Evolutionary conservation across 192 early-diverging fungal genomes (phyloP).

Genomic region (Dispira parvispora): DNA sequence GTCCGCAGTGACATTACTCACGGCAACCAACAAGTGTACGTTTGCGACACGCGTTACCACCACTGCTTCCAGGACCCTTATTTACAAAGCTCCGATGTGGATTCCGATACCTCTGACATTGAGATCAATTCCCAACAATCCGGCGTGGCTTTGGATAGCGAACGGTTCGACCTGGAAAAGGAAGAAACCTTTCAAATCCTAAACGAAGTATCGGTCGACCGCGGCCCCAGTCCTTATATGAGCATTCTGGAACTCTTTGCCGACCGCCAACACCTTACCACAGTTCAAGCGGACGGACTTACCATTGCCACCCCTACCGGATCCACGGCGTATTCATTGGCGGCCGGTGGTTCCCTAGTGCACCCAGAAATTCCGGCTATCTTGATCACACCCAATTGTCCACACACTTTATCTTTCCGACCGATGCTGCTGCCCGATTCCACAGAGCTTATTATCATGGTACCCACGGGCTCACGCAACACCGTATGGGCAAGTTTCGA

Average conservation of each 20-base stretch:
- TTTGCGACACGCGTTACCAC: not conserved
- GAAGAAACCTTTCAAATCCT: constrained; percentile 69
- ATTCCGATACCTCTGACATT: constrained; percentile 9
- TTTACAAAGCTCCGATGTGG: constrained; percentile 15
- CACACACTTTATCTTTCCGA: constrained; percentile 84
- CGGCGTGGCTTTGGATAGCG: constrained; percentile 16
- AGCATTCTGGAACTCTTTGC: constrained; percentile 72
- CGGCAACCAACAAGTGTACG: not conserved
- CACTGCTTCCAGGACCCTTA: not conserved
- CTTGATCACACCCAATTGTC: constrained; percentile 83
- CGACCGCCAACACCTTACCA: constrained; percentile 77
- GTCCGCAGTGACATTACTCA: not conserved
- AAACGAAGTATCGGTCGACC: constrained; percentile 90
- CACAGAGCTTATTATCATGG: constrained; percentile 73
- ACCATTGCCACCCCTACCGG: constrained; percentile 91
- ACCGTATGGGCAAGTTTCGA: constrained; percentile 94
- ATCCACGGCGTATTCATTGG: constrained; percentile 71
- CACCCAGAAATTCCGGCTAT: constrained; percentile 92
- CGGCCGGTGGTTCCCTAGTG: constrained; percentile 88
- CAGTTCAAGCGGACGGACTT: constrained; percentile 91
- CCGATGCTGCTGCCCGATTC: constrained; percentile 93
- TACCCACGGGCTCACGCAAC: constrained; percentile 65
- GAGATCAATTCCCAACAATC: constrained; percentile 17
- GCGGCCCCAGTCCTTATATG: constrained; percentile 86
- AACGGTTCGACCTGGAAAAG: not conserved